A percentile compares a stretch with the other conserved stretches of the same genome.
These are phyloP conservation scores for Sesbania bispinosa DNA, from an alignment of 306 rosid genomes.

Conservation along the genomic window DNA sequence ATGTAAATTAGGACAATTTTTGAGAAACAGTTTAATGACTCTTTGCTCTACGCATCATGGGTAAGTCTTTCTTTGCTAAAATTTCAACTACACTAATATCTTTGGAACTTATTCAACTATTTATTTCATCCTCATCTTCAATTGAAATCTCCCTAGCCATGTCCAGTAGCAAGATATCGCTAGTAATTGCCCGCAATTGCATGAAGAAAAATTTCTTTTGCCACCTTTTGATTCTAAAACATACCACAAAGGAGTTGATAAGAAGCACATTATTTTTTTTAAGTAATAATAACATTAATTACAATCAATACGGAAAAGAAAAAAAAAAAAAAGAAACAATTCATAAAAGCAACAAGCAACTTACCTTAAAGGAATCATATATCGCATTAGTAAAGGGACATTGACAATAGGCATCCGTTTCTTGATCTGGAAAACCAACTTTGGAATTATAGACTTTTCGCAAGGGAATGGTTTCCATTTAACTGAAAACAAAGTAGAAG, in stretches of 20 bases:
- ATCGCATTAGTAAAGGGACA: conserved; percentile 31
- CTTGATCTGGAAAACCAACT: conserved; percentile 40
- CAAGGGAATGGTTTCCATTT: not conserved
- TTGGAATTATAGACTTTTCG: conserved; percentile 5
- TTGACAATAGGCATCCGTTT: conserved; percentile 36
- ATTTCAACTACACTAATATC: too few species aligned
- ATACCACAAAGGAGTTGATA: conserved; percentile 2
- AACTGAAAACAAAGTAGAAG: conserved; percentile 22
- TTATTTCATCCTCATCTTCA: conserved; percentile 47
- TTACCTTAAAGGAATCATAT: conserved; percentile 36
- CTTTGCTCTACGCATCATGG: too few species aligned
- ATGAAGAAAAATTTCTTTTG: conserved; percentile 34
- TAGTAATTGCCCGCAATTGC: conserved; percentile 43
- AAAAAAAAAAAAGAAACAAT: too few species aligned
- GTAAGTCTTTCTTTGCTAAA: too few species aligned
- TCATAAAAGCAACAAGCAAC: not conserved
- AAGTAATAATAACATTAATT: too few species aligned
- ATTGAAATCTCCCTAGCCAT: conserved; percentile 38
- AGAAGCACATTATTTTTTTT: too few species aligned
- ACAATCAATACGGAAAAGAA: not conserved
- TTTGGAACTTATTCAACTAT: too few species aligned
- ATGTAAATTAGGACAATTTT: too few species aligned
- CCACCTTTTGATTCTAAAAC: conserved; percentile 47
- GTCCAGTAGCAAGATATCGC: conserved; percentile 45
- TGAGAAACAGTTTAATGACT: too few species aligned